A percentile compares a stretch with the other conserved stretches of the same genome.
Conservation (phyloP, 1,284 basidiomycete species). For the Leccinum pallidistipes region DNA sequence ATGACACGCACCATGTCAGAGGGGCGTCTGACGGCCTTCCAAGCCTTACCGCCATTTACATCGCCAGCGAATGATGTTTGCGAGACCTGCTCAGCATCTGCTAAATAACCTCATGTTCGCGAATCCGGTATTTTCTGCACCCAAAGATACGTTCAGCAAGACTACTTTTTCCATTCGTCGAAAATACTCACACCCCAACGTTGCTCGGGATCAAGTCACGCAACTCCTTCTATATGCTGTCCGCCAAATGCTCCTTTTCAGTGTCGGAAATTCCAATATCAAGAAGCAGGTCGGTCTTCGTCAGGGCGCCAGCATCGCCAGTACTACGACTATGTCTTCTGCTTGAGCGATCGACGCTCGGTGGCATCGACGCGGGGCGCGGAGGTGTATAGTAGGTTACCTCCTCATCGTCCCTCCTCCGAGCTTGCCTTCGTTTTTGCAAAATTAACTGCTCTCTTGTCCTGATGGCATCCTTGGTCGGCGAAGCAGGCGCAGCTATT, state of each 20-base stretch:
- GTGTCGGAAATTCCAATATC: slow-evolving; percentile 41
- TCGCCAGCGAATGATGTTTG: slow-evolving; percentile 76
- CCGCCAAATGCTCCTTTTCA: slow-evolving; percentile 55
- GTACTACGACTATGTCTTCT: slow-evolving; percentile 72
- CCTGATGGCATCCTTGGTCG: slow-evolving; percentile 65
- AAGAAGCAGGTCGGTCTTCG: slow-evolving; percentile 39
- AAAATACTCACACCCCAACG: slow-evolving; percentile 48
- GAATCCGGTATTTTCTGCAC: slow-evolving; percentile 57
- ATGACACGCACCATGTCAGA: slow-evolving; percentile 83
- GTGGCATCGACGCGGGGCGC: slow-evolving; percentile 24
- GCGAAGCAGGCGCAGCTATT: slow-evolving; percentile 34
- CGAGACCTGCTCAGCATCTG: slow-evolving; percentile 64
- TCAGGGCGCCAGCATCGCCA: slow-evolving; percentile 56
- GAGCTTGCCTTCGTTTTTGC: slow-evolving; percentile 67
- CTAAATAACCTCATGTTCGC: slow-evolving; percentile 76
- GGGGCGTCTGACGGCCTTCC: slow-evolving; percentile 84
- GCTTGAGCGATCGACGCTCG: slow-evolving; percentile 50
- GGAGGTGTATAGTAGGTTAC: slow-evolving; percentile 37
- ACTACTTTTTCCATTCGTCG: not conserved
- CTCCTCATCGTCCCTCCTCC: slow-evolving; percentile 52
- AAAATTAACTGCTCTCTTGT: slow-evolving; percentile 69
- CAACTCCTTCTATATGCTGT: slow-evolving; percentile 70
- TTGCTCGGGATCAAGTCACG: slow-evolving; percentile 51
- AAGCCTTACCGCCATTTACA: slow-evolving; percentile 80
- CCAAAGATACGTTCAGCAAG: slow-evolving; percentile 4